phyloP scores from a whole-genome alignment of 257 asterid species.

The Gardenia jasminoides region DNA sequence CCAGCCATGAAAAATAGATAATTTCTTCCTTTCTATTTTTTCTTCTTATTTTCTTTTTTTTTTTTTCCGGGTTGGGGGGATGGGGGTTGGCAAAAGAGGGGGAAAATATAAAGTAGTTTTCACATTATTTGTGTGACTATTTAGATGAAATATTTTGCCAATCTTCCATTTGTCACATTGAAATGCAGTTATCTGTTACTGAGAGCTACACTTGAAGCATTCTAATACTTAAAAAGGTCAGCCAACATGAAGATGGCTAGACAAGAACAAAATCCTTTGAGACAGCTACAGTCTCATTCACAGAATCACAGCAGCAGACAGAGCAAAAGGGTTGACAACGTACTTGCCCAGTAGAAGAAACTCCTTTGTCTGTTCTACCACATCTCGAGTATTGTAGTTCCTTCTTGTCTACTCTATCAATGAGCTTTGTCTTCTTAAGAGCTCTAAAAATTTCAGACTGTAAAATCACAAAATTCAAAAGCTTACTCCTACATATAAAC shows the following conservation, averaged over 20 bases:
- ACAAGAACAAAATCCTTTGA: background rate
- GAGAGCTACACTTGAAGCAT: no score
- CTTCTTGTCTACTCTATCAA: constrained; percentile 68
- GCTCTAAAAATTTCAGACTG: constrained; percentile 95
- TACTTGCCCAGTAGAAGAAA: constrained; percentile 97
- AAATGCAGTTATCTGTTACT: background rate
- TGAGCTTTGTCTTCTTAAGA: constrained; percentile 68
- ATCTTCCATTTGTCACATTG: background rate
- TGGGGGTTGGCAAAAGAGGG: background rate
- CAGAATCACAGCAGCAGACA: constrained; percentile 5
- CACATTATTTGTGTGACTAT: background rate
- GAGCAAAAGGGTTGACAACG: constrained; percentile 28
- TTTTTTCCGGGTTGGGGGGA: background rate
- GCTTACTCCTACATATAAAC: background rate
- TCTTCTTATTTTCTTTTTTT: background rate
- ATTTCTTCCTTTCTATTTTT: background rate
- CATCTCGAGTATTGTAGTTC: constrained; percentile 85
- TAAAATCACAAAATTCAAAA: constrained; percentile 23
- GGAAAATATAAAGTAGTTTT: background rate
- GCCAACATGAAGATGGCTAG: background rate
- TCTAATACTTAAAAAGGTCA: background rate
- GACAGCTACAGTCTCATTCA: constrained; percentile 2
- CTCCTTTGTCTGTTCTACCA: constrained; percentile 99
- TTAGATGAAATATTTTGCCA: background rate
- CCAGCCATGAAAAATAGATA: background rate